These are phyloP conservation scores for Lachancea waltii DNA, from an alignment of 805 yeast genomes.

Conservation along the genomic window DNA sequence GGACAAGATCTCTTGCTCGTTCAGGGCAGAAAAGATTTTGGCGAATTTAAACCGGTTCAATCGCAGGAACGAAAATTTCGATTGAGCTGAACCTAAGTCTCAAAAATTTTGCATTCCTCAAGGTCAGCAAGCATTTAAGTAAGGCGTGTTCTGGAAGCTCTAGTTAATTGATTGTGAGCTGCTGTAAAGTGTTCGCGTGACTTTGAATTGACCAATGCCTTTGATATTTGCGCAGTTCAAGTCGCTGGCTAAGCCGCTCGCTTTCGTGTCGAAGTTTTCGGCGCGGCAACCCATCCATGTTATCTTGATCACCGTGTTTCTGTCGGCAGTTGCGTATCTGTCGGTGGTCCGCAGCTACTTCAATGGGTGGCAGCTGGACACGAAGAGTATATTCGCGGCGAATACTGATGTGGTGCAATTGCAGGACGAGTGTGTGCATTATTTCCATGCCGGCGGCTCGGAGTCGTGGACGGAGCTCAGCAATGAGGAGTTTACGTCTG, in stretches of 20 bases:
- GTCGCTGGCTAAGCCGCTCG: slow-evolving; percentile 35
- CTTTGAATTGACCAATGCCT: slow-evolving; percentile 17
- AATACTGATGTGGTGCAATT: slow-evolving; percentile 17
- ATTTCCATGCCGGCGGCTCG: slow-evolving; percentile 16
- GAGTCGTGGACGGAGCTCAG: slow-evolving; percentile 20
- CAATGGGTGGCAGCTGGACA: slow-evolving; percentile 34
- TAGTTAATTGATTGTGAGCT: neutral
- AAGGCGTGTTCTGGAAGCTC: neutral
- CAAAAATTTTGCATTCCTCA: neutral
- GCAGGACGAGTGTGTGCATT: slow-evolving; percentile 25
- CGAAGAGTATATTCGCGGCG: slow-evolving; percentile 14
- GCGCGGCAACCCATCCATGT: slow-evolving; percentile 86
- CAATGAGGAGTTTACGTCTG: slow-evolving; percentile 13
- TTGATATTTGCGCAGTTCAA: slow-evolving; percentile 29
- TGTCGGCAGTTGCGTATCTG: slow-evolving; percentile 77
- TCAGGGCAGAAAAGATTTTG: neutral
- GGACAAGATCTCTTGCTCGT: no score
- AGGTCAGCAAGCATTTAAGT: neutral
- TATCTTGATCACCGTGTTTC: slow-evolving; percentile 59
- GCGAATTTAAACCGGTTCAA: neutral
- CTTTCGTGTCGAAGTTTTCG: slow-evolving; percentile 45
- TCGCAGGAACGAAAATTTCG: neutral
- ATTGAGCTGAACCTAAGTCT: neutral
- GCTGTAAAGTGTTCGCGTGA: neutral
- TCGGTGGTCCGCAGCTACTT: slow-evolving; percentile 64